Base-by-base conservation (phyloP, 2,329 filamentous ascomycete species). In the Aspergillus ochraceoroseus region DNA sequence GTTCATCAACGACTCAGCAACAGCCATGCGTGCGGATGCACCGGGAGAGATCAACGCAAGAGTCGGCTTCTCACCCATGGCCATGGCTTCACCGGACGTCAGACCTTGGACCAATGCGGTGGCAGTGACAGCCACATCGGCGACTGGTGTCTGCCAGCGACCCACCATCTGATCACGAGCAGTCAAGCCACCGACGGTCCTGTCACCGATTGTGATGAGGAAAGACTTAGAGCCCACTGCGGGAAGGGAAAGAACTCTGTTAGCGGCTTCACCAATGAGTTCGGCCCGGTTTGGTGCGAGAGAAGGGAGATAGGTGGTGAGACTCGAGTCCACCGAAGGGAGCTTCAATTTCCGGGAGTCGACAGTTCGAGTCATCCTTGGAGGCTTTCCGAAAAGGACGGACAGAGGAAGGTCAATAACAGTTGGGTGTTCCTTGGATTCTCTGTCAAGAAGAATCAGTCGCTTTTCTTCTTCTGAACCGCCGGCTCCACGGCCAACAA, bases 191-290 rank as follows among this genome's bases (percentile, higher is more conserved):
- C 90, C 90, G 19, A 96, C 89, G 18, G 85, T 87, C 47, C 92
- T 80, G 64, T 96, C 92, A 34, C 85, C 89, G 52, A 96, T 98
- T 1, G 92, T 96, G 58, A 98, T 95, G 25, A 98, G 74, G 72
- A 96, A 98, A 14, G 84, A 88, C 68, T 96, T 96, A 14, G 89
- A 95, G n/a, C 88, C 90, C 14, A 96, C 92, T 1, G 89, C 79
- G 13, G 92, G 90, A 37, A 96, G 73, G 34, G 80, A 79, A 39
- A 96, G 80, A 2, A 96, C 87, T 46, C 87, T 75, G 53, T 87
- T 80, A 1, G 87, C 79, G 11, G 90, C 88, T 63, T 89, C 82
- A 1, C 68, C 62, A n/a, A 82, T 59, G 17, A 79, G 52, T 5
- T 77, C 73, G 13, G 44, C 39, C 34, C 50, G 51, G 19, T 61